These are phyloP conservation scores for Trichodelitschia bisporula DNA, from an alignment of 495 filamentous ascomycete species.

Conservation along the genomic window DNA sequence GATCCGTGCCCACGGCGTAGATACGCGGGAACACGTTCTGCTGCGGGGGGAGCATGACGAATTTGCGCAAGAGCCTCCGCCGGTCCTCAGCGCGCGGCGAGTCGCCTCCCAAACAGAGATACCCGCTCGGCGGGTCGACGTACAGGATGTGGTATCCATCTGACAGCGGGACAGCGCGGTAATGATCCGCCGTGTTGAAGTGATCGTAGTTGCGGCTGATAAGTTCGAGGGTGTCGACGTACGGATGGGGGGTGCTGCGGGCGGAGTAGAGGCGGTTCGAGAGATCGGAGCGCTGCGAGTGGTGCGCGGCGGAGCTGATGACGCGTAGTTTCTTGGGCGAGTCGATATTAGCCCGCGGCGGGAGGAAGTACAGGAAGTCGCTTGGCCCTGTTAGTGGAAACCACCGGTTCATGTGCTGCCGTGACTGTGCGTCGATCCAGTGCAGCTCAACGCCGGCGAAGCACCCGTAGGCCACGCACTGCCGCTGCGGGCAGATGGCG, in stretches of 20 bases:
- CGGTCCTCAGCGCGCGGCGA: conserved; percentile 34
- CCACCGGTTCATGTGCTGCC: conserved; percentile 32
- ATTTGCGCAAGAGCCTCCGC: conserved; percentile 22
- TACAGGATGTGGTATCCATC: conserved; percentile 49
- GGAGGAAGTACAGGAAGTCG: conserved; percentile 42
- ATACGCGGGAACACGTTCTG: conserved; percentile 8
- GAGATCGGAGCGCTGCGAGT: conserved; percentile 15
- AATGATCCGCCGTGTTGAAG: conserved; percentile 40
- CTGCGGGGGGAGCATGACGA: conserved; percentile 20
- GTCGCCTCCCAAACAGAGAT: conserved; percentile 42
- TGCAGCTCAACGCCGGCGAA: conserved; percentile 42
- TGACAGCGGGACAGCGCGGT: conserved; percentile 39
- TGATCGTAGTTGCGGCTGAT: conserved; percentile 30
- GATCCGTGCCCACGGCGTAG: conserved; percentile 33
- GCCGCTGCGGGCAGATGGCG: conserved; percentile 41
- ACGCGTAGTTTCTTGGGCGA: conserved; percentile 32
- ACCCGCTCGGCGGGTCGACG: conserved; percentile 32
- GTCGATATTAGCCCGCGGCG: conserved; percentile 27
- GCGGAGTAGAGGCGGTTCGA: not conserved
- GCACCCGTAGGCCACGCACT: conserved; percentile 49
- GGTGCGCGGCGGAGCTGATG: conserved; percentile 37
- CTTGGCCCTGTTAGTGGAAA: conserved; percentile 43
- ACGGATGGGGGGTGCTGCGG: not conserved
- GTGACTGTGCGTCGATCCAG: conserved; percentile 40
- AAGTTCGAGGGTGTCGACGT: too few species aligned